Conservation (phyloP, 140 eudicot species). For the Stevia rebaudiana region DNA sequence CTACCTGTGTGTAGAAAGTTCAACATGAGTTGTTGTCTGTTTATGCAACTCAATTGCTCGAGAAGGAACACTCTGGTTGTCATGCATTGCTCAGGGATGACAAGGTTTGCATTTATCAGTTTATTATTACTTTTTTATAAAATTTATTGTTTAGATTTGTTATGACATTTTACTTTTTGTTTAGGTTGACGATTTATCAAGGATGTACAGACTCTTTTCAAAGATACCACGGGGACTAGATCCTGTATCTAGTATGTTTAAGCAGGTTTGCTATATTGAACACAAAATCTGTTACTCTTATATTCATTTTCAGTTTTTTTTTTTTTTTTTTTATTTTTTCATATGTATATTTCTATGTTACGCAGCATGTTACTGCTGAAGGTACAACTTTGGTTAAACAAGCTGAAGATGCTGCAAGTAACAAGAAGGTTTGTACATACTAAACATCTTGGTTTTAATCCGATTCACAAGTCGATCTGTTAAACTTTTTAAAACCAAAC, state of each 20-base stretch:
- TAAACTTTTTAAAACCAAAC: too few relatives aligned
- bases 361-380: conserved; percentile 91
- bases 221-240: conserved; percentile 79
- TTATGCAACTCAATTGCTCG: conserved; percentile 76
- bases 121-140: not conserved
- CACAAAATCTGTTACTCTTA: not conserved
- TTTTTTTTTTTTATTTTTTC: not conserved
- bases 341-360: conserved; percentile 5
- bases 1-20: conserved; percentile 13
- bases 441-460: not conserved
- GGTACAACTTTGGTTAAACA: conserved; percentile 85
- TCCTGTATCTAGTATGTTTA: conserved; percentile 79
- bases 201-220: conserved; percentile 85
- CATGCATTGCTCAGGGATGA: conserved; percentile 93
- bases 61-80: conserved; percentile 95
- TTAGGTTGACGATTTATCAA: conserved; percentile 81
- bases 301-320: not conserved
- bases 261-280: conserved; percentile 56
- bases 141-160: not conserved
- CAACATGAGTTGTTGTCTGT: conserved; percentile 56
- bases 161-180: not conserved
- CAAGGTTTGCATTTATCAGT: conserved; percentile 45
- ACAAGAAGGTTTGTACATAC: conserved; percentile 48
- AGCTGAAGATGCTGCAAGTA: conserved; percentile 94
- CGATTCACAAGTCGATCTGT: too few relatives aligned